Base-by-base conservation (phyloP, 202 grass and related monocot genomes). In the Elaeis oleifera region DNA sequence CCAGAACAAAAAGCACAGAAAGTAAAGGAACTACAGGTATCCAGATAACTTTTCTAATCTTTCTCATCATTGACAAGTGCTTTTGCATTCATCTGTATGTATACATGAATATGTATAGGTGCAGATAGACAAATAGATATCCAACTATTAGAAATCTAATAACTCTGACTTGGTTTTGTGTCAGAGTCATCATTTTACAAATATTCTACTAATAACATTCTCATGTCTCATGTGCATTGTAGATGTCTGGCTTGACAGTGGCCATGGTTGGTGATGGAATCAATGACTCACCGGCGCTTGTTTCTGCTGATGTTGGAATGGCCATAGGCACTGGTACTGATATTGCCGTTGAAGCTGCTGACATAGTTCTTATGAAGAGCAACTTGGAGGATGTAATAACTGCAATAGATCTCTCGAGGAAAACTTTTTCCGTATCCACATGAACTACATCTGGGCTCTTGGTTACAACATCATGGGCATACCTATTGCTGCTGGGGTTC, bases 321-420 rank as follows among this genome's bases (percentile, higher is more conserved):
- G 88, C 88, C 2, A 97, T 97, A 2, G 92, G 92, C 3, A 84
- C 88, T 1, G 92, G 92, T 50, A 92, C 92, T 2, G 92, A 92
- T 36, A 75, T 97, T 4, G 92, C 92, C 59, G 91, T 97, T 26
- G 92, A 97, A 80, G 88, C 92, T 7, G 92, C 84, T 5, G 88
- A 97, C 72, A 97, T 97, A 59, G 88, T 97, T 53, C 88, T 92
- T 14, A 86, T 97, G 88, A 97, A 79, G 80, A 92, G 92, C 75
- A 91, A 97, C 74, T 54, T 97, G 64, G 92, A 97, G 75, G 92
- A 97, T 56, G 87, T 97, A 24, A 81, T 97, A 67, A 91, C 82
- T 0, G 88, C 88, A 6, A 97, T 97, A 23, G 92, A 97, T 48
- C 79, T 97, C 56, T 92, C 92, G 6, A 84, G 88, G 73, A 97